phyloP scores from a whole-genome alignment of 345 rosid genomes.

The Linum lewisii region DNA sequence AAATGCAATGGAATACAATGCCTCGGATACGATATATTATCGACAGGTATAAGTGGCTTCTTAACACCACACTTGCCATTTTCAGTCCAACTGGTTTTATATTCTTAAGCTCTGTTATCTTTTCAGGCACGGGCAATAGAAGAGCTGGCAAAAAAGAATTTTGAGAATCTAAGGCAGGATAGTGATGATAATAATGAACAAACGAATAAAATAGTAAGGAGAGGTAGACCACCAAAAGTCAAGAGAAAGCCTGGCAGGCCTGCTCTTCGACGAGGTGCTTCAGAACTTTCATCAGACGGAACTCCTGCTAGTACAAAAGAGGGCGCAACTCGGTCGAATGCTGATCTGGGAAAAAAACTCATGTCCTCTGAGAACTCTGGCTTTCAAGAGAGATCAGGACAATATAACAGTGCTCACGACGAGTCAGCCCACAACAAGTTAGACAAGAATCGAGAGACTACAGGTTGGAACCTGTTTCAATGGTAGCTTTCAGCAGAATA shows the following conservation, averaged over 20 bases:
- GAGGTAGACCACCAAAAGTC: slow-evolving; percentile 20
- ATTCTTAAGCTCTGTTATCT: slow-evolving; percentile 8
- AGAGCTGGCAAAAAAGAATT: slow-evolving; percentile 24
- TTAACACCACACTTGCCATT: slow-evolving; percentile 2
- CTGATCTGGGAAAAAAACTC: slow-evolving; percentile 14
- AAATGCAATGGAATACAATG: slow-evolving; percentile 28
- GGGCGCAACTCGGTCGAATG: neutral
- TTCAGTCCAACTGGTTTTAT: neutral
- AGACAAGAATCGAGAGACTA: slow-evolving; percentile 19
- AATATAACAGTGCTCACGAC: slow-evolving; percentile 26
- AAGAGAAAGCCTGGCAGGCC: slow-evolving; percentile 15
- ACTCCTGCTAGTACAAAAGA: slow-evolving; percentile 15
- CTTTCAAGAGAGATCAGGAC: slow-evolving; percentile 27
- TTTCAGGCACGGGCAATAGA: slow-evolving; percentile 12
- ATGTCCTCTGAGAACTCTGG: too few species aligned
- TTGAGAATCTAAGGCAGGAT: slow-evolving; percentile 18
- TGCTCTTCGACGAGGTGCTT: slow-evolving; percentile 10
- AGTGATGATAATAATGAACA: slow-evolving; percentile 18
- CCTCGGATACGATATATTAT: slow-evolving; percentile 24
- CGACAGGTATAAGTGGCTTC: slow-evolving; percentile 15
- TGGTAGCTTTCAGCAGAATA: neutral
- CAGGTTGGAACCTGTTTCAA: slow-evolving; percentile 13
- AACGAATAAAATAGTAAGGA: slow-evolving; percentile 15
- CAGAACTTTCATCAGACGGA: slow-evolving; percentile 14
- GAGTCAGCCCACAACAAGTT: slow-evolving; percentile 33